Percentiles rank a stretch among this genome's conserved stretches.
phyloP scores from a whole-genome alignment of 768 basidiomycete species.

The Naganishia randhawae region DNA sequence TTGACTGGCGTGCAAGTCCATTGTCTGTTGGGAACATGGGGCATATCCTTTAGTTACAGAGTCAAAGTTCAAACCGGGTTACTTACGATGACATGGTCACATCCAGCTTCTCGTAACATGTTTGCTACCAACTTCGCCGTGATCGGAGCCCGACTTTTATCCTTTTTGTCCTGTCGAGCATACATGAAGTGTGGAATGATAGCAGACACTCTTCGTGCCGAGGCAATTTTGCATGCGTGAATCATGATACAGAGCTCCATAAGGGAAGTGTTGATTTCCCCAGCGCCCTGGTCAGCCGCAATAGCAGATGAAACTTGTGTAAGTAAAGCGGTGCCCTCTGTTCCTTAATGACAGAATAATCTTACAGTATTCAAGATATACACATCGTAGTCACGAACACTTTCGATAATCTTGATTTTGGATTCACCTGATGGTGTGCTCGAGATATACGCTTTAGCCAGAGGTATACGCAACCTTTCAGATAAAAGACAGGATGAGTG shows the following conservation, averaged over 20 bases:
- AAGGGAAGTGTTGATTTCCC: slow-evolving; percentile 87
- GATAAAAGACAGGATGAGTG: background rate
- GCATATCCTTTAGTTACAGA: background rate
- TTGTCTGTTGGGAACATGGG: slow-evolving; percentile 58
- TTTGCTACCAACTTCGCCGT: slow-evolving; percentile 97
- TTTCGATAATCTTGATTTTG: slow-evolving; percentile 89
- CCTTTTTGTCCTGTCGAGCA: slow-evolving; percentile 96
- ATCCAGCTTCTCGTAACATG: slow-evolving; percentile 94
- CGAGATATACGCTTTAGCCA: slow-evolving; percentile 63
- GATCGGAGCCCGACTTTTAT: slow-evolving; percentile 90
- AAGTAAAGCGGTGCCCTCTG: background rate
- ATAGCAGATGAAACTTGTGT: background rate
- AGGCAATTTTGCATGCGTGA: slow-evolving; percentile 94
- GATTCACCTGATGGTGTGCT: slow-evolving; percentile 77
- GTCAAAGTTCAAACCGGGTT: background rate
- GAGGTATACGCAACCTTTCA: slow-evolving; percentile 71
- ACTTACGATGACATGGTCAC: slow-evolving; percentile 82
- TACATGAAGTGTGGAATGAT: slow-evolving; percentile 98
- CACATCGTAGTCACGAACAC: slow-evolving; percentile 94
- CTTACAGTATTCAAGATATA: slow-evolving; percentile 79
- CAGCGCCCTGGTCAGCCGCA: slow-evolving; percentile 38
- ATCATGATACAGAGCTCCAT: slow-evolving; percentile 99
- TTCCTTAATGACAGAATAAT: background rate
- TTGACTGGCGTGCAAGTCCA: slow-evolving; percentile 98
- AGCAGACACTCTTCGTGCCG: slow-evolving; percentile 90